Base-by-base conservation (phyloP, 306 rosid genomes). In the Ormosia emarginata region DNA sequence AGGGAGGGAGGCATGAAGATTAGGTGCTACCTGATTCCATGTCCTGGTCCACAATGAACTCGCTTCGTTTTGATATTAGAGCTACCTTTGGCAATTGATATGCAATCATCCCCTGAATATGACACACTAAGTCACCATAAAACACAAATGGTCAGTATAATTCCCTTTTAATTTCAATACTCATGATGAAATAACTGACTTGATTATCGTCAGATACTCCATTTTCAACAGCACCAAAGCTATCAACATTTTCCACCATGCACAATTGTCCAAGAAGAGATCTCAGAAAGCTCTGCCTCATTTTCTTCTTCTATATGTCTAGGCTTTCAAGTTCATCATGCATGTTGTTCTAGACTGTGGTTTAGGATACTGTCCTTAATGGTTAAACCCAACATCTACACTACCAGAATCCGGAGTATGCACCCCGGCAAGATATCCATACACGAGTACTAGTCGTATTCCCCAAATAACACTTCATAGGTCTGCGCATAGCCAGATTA, bases 81-180 rank as follows among this genome's bases (percentile, higher is more conserved):
- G 80, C 97, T 96, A 8, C 90, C 99, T 86, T 91, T 96, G 84
- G 92, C 98, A 81, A 96, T 96, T 76, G 99, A 96, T 77, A 96
- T 44, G 81, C 99, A 96, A 77, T 96, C 99, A 89, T 96, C 99
- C 24, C 99, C 99, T 96, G 91, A 77, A 78, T 47, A 87, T 77
- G 50, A 64, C 5, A 79, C 62, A 63, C 33, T 78, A 52, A 53
- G 52, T 65, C 67, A 59, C 46, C 36, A 79, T 12, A 43, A 67
- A 73, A 79, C 50, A 77, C 37, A 41, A 78, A 4, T 67, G 47
- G 24, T 24, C 46, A 61, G 80, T 17, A 47, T 2, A 24, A 24
- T 24, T 24, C 24, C 24, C 24, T 24, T 8, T 15, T 80, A 24
- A 24, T 52, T 12, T 58, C 37, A 55, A n/a, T 47, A 34, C 10